Evolutionary conservation across 352 stramenopile genomes (phyloP).

Genomic region (Globisporangium paddicum): DNA sequence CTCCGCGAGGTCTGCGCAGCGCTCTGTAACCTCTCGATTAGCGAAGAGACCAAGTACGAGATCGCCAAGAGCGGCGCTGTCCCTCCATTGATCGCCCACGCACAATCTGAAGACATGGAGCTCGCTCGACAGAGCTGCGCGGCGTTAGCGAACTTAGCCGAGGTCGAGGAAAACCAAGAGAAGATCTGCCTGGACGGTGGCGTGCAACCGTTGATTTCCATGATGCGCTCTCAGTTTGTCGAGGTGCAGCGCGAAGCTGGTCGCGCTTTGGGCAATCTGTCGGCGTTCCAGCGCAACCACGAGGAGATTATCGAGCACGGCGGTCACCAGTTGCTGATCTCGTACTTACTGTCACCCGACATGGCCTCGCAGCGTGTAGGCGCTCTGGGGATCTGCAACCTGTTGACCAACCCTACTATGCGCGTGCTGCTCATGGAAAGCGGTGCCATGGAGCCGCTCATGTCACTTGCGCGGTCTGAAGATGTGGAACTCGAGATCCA

Average conservation of each 20-base stretch:
- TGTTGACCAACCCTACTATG: slow-evolving; percentile 90
- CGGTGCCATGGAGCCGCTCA: slow-evolving; percentile 93
- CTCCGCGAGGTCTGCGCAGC: slow-evolving; percentile 92
- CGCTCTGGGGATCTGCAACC: slow-evolving; percentile 93
- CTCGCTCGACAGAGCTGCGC: slow-evolving; percentile 89
- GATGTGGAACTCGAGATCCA: slow-evolving; percentile 96
- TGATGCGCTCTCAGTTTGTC: slow-evolving; percentile 95
- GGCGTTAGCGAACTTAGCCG: slow-evolving; percentile 93
- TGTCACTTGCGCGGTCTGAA: slow-evolving; percentile 91
- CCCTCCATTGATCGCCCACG: slow-evolving; percentile 85
- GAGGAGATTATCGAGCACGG: slow-evolving; percentile 89
- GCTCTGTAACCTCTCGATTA: slow-evolving; percentile 94
- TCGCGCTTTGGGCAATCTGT: slow-evolving; percentile 91
- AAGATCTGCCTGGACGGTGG: slow-evolving; percentile 92
- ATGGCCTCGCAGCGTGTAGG: slow-evolving; percentile 92
- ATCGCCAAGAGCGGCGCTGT: slow-evolving; percentile 93
- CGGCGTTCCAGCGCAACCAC: slow-evolving; percentile 85
- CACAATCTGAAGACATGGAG: slow-evolving; percentile 92
- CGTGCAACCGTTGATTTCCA: slow-evolving; percentile 88
- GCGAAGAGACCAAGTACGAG: slow-evolving; percentile 97
- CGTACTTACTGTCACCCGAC: slow-evolving; percentile 93
- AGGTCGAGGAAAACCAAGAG: slow-evolving; percentile 94
- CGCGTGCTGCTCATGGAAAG: slow-evolving; percentile 91
- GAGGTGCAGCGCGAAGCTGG: slow-evolving; percentile 92
- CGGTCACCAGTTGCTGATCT: slow-evolving; percentile 94